A percentile compares a stretch with the other conserved stretches of the same genome.
phyloP scores from a whole-genome alignment of 306 rosid genomes.

The Calophaca sinica region DNA sequence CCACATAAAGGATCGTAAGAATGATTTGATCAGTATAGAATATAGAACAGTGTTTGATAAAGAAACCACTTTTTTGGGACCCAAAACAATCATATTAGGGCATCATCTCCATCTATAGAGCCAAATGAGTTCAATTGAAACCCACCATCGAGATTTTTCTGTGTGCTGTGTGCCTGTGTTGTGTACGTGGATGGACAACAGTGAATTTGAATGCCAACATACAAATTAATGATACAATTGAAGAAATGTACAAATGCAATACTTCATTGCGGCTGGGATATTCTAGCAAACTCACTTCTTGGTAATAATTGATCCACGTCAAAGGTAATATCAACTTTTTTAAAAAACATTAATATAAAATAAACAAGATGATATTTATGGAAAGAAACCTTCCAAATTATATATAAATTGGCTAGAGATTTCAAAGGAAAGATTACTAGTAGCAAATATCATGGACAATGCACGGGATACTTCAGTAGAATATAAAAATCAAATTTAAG shows the following conservation, averaged over 20 bases:
- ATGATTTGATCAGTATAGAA: not conserved
- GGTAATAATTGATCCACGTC: not conserved
- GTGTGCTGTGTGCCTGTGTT: not conserved
- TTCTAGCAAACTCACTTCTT: not conserved
- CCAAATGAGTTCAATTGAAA: not conserved
- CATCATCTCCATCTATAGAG: not conserved
- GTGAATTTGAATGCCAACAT: not conserved
- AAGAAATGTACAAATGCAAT: not conserved
- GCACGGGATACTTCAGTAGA: too few species aligned
- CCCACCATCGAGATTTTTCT: constrained; percentile 13
- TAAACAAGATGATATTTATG: too few species aligned
- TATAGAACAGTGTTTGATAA: not conserved
- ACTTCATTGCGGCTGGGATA: not conserved
- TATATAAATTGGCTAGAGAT: not conserved
- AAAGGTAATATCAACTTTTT: too few species aligned
- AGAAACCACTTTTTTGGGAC: constrained; percentile 9
- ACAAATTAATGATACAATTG: not conserved
- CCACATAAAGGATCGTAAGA: not conserved
- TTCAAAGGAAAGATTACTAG: not conserved
- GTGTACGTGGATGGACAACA: not conserved
- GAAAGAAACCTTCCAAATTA: not conserved
- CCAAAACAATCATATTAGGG: not conserved
- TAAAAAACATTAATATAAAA: too few species aligned
- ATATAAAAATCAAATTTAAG: too few species aligned
- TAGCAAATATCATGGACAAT: too few species aligned